Percentiles rank a stretch among this genome's conserved stretches.
phyloP scores from a whole-genome alignment of 2,329 filamentous ascomycete species.

The Epichloe sp. region DNA sequence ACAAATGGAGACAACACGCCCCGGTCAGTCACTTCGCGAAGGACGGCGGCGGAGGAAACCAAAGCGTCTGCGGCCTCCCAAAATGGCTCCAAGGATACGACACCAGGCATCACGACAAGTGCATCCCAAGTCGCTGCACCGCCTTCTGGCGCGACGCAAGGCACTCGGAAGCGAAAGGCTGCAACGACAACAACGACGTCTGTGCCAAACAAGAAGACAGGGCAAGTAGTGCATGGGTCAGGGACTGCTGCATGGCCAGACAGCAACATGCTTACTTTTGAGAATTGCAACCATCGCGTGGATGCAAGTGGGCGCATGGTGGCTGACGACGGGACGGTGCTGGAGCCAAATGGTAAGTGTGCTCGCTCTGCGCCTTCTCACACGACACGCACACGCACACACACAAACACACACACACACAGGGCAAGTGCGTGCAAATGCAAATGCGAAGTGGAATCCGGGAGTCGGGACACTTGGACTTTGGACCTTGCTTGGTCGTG shows the following conservation, averaged over 20 bases:
- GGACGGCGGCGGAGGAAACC: slow-evolving; percentile 26
- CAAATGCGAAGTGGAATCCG: background rate
- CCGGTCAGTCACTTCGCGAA: slow-evolving; percentile 26
- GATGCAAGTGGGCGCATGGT: slow-evolving; percentile 60
- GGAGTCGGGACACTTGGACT: background rate
- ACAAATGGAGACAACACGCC: slow-evolving; percentile 23
- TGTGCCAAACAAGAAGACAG: slow-evolving; percentile 10
- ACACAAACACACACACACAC: background rate
- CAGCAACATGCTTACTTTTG: slow-evolving; percentile 83
- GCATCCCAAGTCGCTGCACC: slow-evolving; percentile 31
- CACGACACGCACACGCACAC: background rate
- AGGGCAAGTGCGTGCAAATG: background rate
- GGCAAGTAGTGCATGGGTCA: slow-evolving; percentile 18
- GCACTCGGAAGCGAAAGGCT: slow-evolving; percentile 79
- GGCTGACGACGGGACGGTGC: slow-evolving; percentile 79
- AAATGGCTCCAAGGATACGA: slow-evolving; percentile 24
- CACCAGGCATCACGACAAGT: slow-evolving; percentile 6
- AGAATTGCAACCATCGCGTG: slow-evolving; percentile 52
- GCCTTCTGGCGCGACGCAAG: slow-evolving; percentile 30
- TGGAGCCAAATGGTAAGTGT: slow-evolving; percentile 71
- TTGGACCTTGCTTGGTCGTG: background rate
- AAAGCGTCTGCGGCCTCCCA: slow-evolving; percentile 20
- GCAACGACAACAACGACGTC: slow-evolving; percentile 21
- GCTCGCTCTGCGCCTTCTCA: background rate
- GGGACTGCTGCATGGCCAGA: slow-evolving; percentile 36